These are phyloP conservation scores for Scenedesmus sp. DNA, from an alignment of 163 green algal genomes.

Conservation along the genomic window DNA sequence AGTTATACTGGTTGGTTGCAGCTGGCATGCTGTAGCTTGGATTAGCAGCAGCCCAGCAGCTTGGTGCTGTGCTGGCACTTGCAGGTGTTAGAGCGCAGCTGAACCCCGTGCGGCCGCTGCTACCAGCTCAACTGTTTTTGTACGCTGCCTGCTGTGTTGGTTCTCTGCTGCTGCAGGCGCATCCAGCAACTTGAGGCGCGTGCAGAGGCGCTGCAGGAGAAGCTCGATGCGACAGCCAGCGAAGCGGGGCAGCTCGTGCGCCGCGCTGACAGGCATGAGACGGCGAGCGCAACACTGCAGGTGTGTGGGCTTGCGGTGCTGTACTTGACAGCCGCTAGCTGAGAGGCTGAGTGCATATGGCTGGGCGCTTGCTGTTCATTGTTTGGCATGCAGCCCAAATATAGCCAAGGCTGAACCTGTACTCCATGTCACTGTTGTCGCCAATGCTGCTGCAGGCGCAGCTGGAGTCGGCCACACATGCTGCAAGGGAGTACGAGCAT, in stretches of 20 bases:
- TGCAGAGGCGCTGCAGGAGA: slow-evolving; percentile 43
- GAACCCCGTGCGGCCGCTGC: too few relatives aligned
- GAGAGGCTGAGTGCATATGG: not conserved
- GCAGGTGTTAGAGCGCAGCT: too few relatives aligned
- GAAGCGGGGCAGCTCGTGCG: slow-evolving; percentile 45
- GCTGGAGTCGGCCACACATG: not conserved
- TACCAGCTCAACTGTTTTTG: not conserved
- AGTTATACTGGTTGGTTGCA: not conserved
- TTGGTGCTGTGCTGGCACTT: not conserved
- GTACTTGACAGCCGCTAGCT: not conserved
- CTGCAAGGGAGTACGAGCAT: slow-evolving; percentile 33
- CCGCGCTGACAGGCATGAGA: slow-evolving; percentile 43
- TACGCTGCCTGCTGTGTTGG: not conserved
- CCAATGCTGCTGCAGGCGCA: slow-evolving; percentile 15
- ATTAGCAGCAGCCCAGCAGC: not conserved
- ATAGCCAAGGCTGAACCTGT: not conserved
- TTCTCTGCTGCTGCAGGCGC: slow-evolving; percentile 47
- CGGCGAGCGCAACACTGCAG: slow-evolving; percentile 26
- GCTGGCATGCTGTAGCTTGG: not conserved
- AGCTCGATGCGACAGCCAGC: slow-evolving; percentile 49
- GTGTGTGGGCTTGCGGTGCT: not conserved
- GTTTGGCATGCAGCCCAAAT: not conserved
- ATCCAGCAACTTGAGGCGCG: slow-evolving; percentile 56
- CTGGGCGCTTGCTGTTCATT: not conserved
- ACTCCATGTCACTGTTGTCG: not conserved